Evolutionary conservation across 164 flowering plant species (phyloP), one percentile per base, ranked within the genome.

Genomic region (Magnolia sinica): DNA sequence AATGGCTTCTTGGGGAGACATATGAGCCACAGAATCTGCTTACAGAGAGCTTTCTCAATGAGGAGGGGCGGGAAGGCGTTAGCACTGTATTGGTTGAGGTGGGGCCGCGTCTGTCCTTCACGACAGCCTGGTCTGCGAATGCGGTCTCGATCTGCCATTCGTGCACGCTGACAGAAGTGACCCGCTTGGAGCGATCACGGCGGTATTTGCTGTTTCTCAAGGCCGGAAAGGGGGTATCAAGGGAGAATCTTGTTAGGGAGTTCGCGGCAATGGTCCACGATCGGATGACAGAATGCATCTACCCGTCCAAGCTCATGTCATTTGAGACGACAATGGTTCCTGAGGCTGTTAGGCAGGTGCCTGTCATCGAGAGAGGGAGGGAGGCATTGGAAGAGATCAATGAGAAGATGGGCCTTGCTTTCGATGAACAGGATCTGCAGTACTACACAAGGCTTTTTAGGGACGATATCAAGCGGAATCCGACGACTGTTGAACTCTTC

Each of bases 121-220:
- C 97, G 6, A 93, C 98, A 2, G 97, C 98, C 29, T 95, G 98
- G 98, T 95, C 98, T 69, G 81, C 97, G 22, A 95, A 95, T 90
- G 98, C 96, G 72, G 98, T 95, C 0, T 95, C 98, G 0, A 90
- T 93, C 71, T 95, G 97, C 74, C 85, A 76, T 75, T 88, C 95
- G 1, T 93, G 96, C 82, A 95, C 95, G 11, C 81, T 95, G 82
- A 84, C 83, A 3, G 98, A 93, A 80, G 89, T 93, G 65, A 84
- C 79, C 29, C 88, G 98, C 24, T n/a, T 95, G 82, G 98, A 95
- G 81, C 84, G 91, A 73, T 95, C 98, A 1, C 89, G 98, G 83
- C 85, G 98, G 77, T 95, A 93, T 76, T 61, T 92, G 83, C 77
- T 95, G 76, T 87, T 77, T 78, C 74, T 84, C 72, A 84, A 82